Conservation (phyloP, 805 yeast genomes). For the Clavispora asparagi region DNA sequence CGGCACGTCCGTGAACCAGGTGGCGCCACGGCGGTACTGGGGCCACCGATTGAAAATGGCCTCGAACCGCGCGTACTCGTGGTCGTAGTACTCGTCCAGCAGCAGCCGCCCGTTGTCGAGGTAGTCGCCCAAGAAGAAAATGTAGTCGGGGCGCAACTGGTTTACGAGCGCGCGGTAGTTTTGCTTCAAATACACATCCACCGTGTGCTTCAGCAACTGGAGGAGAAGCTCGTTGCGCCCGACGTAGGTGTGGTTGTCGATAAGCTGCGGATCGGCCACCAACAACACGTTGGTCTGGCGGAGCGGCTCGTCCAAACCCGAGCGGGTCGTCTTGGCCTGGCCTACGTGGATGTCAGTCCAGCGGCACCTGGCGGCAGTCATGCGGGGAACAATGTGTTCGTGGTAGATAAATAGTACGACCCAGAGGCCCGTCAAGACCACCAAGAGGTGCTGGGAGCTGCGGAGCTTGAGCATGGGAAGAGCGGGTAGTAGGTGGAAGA, state of each 20-base stretch:
- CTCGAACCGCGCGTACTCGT: conserved; percentile 28
- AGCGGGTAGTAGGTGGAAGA: background rate
- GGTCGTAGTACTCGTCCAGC: conserved; percentile 24
- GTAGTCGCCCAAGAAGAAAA: conserved; percentile 39
- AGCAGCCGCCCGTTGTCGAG: conserved; percentile 38
- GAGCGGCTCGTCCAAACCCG: background rate
- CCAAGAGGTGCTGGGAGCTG: conserved; percentile 23
- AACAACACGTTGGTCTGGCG: conserved; percentile 26
- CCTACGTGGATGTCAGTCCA: conserved; percentile 22
- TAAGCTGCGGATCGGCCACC: conserved; percentile 42
- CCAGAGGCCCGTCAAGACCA: conserved; percentile 23
- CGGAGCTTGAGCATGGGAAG: conserved; percentile 19
- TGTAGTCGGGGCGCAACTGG: conserved; percentile 30
- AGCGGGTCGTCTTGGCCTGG: background rate
- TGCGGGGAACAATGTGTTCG: conserved; percentile 28
- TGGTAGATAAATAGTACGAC: conserved; percentile 24
- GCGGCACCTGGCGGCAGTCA: conserved; percentile 22
- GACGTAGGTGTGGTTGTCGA: conserved; percentile 41
- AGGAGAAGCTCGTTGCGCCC: conserved; percentile 29
- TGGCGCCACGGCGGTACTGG: conserved; percentile 17
- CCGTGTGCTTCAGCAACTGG: conserved; percentile 35
- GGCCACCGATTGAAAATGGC: conserved; percentile 23
- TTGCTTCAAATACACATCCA: conserved; percentile 32
- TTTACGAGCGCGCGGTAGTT: conserved; percentile 31
- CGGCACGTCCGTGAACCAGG: conserved; percentile 27